Conservation (phyloP, 805 yeast species). For the Komagataella ulmi region DNA sequence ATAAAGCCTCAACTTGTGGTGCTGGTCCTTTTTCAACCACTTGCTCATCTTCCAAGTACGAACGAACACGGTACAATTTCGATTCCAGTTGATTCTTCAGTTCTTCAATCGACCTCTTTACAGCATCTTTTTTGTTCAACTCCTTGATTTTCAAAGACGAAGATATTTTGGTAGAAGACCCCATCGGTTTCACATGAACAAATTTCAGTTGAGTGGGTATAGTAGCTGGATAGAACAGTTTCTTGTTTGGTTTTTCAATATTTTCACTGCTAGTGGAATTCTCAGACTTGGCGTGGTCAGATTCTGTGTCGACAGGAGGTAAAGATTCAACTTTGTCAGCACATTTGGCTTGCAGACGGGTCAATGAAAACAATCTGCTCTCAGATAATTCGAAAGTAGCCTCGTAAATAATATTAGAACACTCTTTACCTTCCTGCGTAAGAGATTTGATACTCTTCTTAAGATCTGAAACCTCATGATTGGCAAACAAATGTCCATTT, state of each 20-base stretch:
- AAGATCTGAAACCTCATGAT: conserved; percentile 10
- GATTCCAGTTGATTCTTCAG: conserved; percentile 60
- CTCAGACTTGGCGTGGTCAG: conserved; percentile 4
- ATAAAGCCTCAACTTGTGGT: conserved; percentile 21
- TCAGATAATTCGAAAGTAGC: conserved; percentile 31
- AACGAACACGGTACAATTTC: conserved; percentile 56
- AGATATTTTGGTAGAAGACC: conserved; percentile 29
- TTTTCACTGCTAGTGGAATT: conserved; percentile 4
- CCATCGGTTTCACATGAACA: conserved; percentile 32
- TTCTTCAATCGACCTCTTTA: conserved; percentile 39
- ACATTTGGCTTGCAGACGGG: conserved; percentile 32
- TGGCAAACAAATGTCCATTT: conserved; percentile 20
- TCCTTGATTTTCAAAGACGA: conserved; percentile 34
- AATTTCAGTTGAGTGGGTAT: conserved; percentile 17
- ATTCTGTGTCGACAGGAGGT: conserved; percentile 3
- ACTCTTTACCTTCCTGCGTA: conserved; percentile 2
- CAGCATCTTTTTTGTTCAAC: conserved; percentile 42
- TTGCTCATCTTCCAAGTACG: conserved; percentile 42
- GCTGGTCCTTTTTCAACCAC: conserved; percentile 26
- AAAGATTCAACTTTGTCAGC: conserved; percentile 6
- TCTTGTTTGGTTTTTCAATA: conserved; percentile 10
- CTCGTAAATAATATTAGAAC: conserved; percentile 12
- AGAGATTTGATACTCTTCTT: conserved; percentile 1
- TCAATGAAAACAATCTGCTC: conserved; percentile 36
- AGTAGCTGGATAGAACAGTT: conserved; percentile 4